Evolutionary conservation across 768 basidiomycete genomes (phyloP).

Genomic region (Lactarius sanguifluus): DNA sequence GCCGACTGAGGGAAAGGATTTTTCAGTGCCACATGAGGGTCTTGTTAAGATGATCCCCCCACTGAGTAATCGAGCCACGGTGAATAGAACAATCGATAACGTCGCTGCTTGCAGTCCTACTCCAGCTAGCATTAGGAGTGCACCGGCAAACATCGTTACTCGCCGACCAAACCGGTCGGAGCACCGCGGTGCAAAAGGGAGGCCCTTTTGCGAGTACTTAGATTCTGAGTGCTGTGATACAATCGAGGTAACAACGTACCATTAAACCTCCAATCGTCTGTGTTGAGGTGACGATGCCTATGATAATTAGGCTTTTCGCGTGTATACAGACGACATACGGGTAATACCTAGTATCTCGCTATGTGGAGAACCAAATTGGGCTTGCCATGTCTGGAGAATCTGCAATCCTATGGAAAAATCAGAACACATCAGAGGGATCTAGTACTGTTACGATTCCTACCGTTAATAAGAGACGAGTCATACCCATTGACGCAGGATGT

Average conservation of each 20-base stretch:
- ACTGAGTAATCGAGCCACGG: slow-evolving; percentile 58
- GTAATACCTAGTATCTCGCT: slow-evolving; percentile 48
- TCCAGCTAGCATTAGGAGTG: slow-evolving; percentile 62
- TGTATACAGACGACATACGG: slow-evolving; percentile 1
- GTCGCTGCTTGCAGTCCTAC: slow-evolving; percentile 56
- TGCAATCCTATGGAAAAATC: slow-evolving; percentile 51
- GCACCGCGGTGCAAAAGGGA: slow-evolving; percentile 60
- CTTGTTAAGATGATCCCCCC: slow-evolving; percentile 29
- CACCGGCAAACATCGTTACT: slow-evolving; percentile 57
- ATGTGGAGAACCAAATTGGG: slow-evolving; percentile 52
- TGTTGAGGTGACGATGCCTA: slow-evolving; percentile 65
- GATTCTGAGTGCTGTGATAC: not conserved
- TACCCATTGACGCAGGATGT: slow-evolving; percentile 67
- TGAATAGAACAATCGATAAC: slow-evolving; percentile 49
- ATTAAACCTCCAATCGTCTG: slow-evolving; percentile 57
- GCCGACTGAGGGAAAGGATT: slow-evolving; percentile 47
- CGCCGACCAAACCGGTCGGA: slow-evolving; percentile 66
- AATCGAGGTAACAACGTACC: slow-evolving; percentile 36
- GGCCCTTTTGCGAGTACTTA: slow-evolving; percentile 39
- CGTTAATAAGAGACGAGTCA: slow-evolving; percentile 66
- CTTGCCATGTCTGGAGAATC: slow-evolving; percentile 63
- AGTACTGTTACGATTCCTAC: slow-evolving; percentile 28
- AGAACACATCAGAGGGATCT: not conserved
- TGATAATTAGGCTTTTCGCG: not conserved
- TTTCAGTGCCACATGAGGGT: slow-evolving; percentile 1